phyloP scores from a whole-genome alignment of 2,329 filamentous ascomycete species.

The Pseudocercospora macadamiae region DNA sequence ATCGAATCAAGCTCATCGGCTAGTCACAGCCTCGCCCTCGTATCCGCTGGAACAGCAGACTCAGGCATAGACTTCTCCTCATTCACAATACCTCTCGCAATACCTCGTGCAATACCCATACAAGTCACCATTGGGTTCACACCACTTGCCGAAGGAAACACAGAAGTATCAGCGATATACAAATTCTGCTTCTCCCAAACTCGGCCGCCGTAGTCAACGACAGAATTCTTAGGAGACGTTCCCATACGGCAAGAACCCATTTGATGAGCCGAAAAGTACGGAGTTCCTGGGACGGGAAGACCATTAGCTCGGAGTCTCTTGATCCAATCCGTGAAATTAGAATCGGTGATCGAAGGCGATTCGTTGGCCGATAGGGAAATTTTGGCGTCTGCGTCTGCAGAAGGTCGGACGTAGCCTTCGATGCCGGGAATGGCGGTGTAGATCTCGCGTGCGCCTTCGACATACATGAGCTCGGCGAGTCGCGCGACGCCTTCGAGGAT shows the following conservation, averaged over 20 bases:
- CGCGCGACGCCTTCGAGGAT: conserved; percentile 72
- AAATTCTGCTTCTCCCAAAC: conserved; percentile 69
- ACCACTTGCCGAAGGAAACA: conserved; percentile 75
- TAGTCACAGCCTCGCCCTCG: conserved; percentile 1
- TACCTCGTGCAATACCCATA: conserved; percentile 71
- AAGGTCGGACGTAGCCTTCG: conserved; percentile 61
- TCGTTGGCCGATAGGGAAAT: conserved; percentile 23
- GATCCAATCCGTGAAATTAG: conserved; percentile 65
- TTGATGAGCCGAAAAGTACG: conserved; percentile 75
- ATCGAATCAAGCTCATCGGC: not conserved
- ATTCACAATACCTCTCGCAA: conserved; percentile 59
- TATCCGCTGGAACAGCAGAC: not conserved
- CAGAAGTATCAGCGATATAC: conserved; percentile 74
- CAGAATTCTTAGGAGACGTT: conserved; percentile 45
- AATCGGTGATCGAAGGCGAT: conserved; percentile 54
- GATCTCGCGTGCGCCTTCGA: conserved; percentile 80
- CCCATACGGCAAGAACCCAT: conserved; percentile 81
- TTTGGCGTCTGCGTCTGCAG: conserved; percentile 18
- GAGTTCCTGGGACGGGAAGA: conserved; percentile 53
- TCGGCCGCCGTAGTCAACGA: conserved; percentile 46
- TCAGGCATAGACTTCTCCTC: conserved; percentile 15
- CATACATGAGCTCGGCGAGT: conserved; percentile 74
- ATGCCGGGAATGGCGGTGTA: conserved; percentile 65
- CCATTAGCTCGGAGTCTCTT: conserved; percentile 53
- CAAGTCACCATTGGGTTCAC: conserved; percentile 81